Evolutionary conservation across 441 rosid species (phyloP).

Genomic region (Adansonia madagascariensis): DNA sequence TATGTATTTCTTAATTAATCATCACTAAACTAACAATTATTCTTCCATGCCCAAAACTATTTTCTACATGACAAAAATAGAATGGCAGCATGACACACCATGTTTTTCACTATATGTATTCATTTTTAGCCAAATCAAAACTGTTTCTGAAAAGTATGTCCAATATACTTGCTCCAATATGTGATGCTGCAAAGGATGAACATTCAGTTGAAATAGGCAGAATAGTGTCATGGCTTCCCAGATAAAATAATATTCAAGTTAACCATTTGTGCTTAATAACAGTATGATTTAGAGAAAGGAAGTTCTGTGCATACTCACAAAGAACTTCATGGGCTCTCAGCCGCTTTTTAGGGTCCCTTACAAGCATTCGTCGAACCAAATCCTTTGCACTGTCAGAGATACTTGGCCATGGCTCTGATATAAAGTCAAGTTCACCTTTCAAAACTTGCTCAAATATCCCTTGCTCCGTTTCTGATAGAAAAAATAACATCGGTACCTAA

Average conservation of each 20-base stretch:
- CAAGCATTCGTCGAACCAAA: conserved; percentile 80
- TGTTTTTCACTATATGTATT: neutral
- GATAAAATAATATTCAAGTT: no score
- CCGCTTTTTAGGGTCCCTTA: conserved; percentile 80
- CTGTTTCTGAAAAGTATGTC: neutral
- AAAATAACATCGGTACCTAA: conserved; percentile 23
- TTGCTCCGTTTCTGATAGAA: conserved; percentile 81
- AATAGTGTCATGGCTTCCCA: neutral
- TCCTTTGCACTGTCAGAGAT: conserved; percentile 86
- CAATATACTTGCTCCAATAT: no score
- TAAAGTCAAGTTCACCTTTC: conserved; percentile 84
- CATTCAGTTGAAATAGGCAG: no score
- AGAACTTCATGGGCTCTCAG: conserved; percentile 88
- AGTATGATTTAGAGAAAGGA: neutral
- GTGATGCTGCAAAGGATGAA: neutral
- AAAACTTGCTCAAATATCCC: conserved; percentile 96
- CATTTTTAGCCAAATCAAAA: no score
- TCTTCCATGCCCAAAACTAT: neutral
- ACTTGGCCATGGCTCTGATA: conserved; percentile 91
- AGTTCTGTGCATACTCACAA: conserved; percentile 46
- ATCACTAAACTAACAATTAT: neutral
- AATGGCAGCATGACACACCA: neutral
- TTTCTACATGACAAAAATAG: no score
- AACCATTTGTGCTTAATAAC: neutral
- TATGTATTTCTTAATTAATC: neutral